Evolutionary conservation across 2,329 filamentous ascomycete species (phyloP), one percentile per base, ranked within the genome.

Genomic region (Endocalyx cinctus): DNA sequence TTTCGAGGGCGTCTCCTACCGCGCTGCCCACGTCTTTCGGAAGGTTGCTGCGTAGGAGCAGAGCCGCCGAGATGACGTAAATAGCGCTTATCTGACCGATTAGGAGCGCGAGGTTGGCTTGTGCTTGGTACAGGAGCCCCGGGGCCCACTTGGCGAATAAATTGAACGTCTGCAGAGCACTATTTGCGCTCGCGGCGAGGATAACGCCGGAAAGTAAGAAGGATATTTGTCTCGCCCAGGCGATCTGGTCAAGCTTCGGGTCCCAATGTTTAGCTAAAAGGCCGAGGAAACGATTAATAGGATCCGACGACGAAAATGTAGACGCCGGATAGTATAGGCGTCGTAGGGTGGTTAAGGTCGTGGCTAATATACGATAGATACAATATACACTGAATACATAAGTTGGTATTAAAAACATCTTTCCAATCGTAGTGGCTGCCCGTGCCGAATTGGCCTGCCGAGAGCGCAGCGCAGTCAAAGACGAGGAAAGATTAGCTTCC

Each of bases 181-280:
- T 84, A 58, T 83, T 87, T 60, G 88, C 87, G 35, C 83, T 87
- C 3, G 84, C 82, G 12, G 87, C 70, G 16, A 94, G 79, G 56
- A 94, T 92, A 31, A 89, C 77, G 13, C 87, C 87, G 6, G 82
- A 87, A 5, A 94, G 71, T 15, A 87, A 66, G 59, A 94, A 94
- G 38, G 83, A 87, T 45, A 94, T 89, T 52, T 87, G 84, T 18
- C 86, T 81, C 15, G 84, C 82, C 86, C 87, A 94, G 8, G 85
- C 84, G 10, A 79, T 73, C 51, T 87, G 84, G 60, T 94, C 84
- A 17, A 94, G 74, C 39, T 81, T 77, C 3, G 85, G 84, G 53
- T 94, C 85, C 76, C 85, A 89, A 62, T 94, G 85, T 35, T 83
- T 82, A 4, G 85, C 86, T 13, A 94, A 63, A 10, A 94, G 70